These are phyloP conservation scores for Penicillium ochrochloron DNA, from an alignment of 495 filamentous ascomycete species.

Conservation along the genomic window DNA sequence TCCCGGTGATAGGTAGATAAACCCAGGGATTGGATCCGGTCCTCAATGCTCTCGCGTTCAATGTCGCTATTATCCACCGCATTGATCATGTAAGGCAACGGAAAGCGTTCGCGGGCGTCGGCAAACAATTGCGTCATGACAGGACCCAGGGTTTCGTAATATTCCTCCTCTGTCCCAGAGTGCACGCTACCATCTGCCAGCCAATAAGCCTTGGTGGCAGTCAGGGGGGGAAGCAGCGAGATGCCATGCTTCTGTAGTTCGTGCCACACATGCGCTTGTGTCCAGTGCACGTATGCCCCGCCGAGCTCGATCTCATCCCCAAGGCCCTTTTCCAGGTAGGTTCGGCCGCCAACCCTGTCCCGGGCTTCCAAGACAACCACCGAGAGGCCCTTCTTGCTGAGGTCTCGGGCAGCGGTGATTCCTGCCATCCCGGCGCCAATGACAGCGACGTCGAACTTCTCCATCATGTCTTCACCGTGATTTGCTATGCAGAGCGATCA, in stretches of 20 bases:
- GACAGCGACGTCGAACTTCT: not conserved
- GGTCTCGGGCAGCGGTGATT: slow-evolving; percentile 4
- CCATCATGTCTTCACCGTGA: not conserved
- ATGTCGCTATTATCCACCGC: not conserved
- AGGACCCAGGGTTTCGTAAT: not conserved
- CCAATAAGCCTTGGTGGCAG: not conserved
- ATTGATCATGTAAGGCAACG: not conserved
- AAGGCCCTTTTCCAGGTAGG: not conserved
- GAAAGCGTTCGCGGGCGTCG: not conserved
- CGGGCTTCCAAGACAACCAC: not conserved
- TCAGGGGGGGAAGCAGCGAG: not conserved
- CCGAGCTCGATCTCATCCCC: slow-evolving; percentile 3
- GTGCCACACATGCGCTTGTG: slow-evolving; percentile 2
- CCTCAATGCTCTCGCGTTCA: not conserved
- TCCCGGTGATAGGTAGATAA: not conserved
- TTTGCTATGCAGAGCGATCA: not conserved
- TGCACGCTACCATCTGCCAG: not conserved
- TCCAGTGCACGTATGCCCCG: slow-evolving; percentile 9
- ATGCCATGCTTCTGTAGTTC: slow-evolving; percentile 8
- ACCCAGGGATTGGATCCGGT: not conserved
- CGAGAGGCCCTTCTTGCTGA: not conserved
- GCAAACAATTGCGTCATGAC: not conserved
- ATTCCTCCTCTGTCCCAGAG: not conserved
- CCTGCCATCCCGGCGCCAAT: slow-evolving; percentile 8
- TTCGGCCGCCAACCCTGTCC: not conserved